phyloP scores from a whole-genome alignment of 2,329 filamentous ascomycete species.

The Orbilia blumenaviensis region DNA sequence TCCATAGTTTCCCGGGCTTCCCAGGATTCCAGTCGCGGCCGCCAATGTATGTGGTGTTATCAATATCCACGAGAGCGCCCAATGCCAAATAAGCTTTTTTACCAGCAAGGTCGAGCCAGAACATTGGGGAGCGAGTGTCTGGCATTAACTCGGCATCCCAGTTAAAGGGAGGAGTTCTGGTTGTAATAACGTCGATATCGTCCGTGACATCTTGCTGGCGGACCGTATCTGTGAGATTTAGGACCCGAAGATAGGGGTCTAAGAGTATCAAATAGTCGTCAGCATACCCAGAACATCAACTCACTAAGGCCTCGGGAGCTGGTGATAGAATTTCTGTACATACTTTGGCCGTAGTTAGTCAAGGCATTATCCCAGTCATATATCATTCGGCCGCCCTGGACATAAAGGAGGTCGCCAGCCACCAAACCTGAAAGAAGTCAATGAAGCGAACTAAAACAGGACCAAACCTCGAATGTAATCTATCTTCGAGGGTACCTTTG shows the following conservation, averaged over 20 bases:
- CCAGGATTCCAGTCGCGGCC: constrained; percentile 38
- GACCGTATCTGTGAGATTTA: constrained; percentile 37
- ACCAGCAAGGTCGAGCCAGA: constrained; percentile 34
- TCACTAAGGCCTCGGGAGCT: too few relatives aligned
- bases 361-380: constrained; percentile 24
- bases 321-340: neutral
- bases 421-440: constrained; percentile 1
- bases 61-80: constrained; percentile 25
- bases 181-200: constrained; percentile 8
- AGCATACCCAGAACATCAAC: neutral
- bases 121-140: constrained; percentile 38
- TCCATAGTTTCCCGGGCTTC: constrained; percentile 33
- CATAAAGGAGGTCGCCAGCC: constrained; percentile 25
- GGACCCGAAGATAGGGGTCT: constrained; percentile 47
- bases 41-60: constrained; percentile 27
- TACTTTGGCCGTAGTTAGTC: constrained; percentile 38
- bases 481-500: neutral
- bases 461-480: neutral
- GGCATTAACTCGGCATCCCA: constrained; percentile 18
- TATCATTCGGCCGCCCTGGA: constrained; percentile 50
- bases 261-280: neutral
- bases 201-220: constrained; percentile 19
- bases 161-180: constrained; percentile 8
- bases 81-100: constrained; percentile 46
- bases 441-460: neutral